Conservation (phyloP, 1,284 basidiomycete genomes). For the Leccinum fallax region DNA sequence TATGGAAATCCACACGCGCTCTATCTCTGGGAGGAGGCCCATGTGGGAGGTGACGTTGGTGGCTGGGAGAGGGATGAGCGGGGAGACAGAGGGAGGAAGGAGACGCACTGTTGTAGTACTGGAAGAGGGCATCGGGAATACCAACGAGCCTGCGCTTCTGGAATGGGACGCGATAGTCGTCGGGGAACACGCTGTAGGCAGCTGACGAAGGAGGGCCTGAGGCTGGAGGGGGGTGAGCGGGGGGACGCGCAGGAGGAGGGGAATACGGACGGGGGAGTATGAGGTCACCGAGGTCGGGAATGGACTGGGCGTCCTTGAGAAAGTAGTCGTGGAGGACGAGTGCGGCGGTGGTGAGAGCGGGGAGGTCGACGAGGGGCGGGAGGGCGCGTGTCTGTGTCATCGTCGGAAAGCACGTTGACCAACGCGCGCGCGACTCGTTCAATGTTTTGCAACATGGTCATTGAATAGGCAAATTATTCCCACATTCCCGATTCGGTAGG, state of each 20-base stretch:
- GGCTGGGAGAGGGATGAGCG: constrained; percentile 41
- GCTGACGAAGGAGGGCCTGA: constrained; percentile 67
- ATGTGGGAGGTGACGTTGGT: constrained; percentile 69
- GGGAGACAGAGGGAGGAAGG: not conserved
- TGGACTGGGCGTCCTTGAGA: constrained; percentile 66
- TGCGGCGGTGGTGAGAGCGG: constrained; percentile 65
- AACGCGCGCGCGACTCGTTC: not conserved
- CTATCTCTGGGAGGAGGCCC: constrained; percentile 93
- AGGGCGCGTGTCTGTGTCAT: constrained; percentile 33
- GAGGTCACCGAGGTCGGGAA: constrained; percentile 74
- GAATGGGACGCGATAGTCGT: constrained; percentile 79
- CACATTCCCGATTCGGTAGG: not conserved
- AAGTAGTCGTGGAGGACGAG: constrained; percentile 67
- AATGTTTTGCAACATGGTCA: not conserved
- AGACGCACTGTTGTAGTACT: constrained; percentile 74
- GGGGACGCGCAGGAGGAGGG: constrained; percentile 38
- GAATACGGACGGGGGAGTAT: constrained; percentile 42
- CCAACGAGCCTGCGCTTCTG: constrained; percentile 75
- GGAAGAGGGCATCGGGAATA: constrained; percentile 84
- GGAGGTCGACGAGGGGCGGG: constrained; percentile 54
- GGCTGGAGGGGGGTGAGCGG: constrained; percentile 40
- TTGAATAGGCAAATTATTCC: not conserved
- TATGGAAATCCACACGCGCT: constrained; percentile 94
- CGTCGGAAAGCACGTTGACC: not conserved
- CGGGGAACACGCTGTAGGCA: constrained; percentile 75